Base-by-base conservation (phyloP, 2,329 filamentous ascomycete species). In the Plectosphaerella plurivora region DNA sequence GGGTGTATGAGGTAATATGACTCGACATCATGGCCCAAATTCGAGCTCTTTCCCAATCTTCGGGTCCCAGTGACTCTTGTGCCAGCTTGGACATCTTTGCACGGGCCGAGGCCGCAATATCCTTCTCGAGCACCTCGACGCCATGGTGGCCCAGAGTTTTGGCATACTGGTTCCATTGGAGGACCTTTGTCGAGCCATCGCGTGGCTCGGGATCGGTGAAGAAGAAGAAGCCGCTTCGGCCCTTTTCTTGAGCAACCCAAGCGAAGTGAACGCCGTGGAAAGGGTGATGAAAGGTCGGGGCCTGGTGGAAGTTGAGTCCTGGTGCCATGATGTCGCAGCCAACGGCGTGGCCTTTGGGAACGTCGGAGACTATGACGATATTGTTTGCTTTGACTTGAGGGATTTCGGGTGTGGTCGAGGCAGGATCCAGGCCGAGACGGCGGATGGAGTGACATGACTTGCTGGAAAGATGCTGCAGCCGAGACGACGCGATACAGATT, bases 221-320 rank as follows among this genome's bases (percentile, higher is more conserved):
- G 51, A 85, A 70, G 82, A 82, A 86, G 61, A 78, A 83, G 5
- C 81, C 83, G 51, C 72, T 78, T 4, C 83, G 74, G 28, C 73
- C 65, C 2, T 79, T 78, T 16, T 74, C 71, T 20, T 79, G 72
- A 2, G 81, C 72, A 25, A 78, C 74, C 81, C 82, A 86, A 53
- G 85, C 69, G 53, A 86, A 78, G 61, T 86, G 83, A 14, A 76
- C 63, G 0, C 83, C 83, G 0, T 70, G 61, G 0, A 81, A 79
- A 24, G 86, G 69, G 51, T 81, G 72, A 20, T 74, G 74, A 53
- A 86, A 70, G 18, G 83, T 83, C 8, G 68, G 67, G 57, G 84
- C 80, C 20, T 73, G 68, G 5, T 72, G 71, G 15, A 71, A 75
- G 55, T 81, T 73, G 2, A 75, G 75, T 45, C 76, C 63, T 3